Evolutionary conservation across 2,329 filamentous ascomycete species (phyloP).

Genomic region (Exophiala alcalophila): DNA sequence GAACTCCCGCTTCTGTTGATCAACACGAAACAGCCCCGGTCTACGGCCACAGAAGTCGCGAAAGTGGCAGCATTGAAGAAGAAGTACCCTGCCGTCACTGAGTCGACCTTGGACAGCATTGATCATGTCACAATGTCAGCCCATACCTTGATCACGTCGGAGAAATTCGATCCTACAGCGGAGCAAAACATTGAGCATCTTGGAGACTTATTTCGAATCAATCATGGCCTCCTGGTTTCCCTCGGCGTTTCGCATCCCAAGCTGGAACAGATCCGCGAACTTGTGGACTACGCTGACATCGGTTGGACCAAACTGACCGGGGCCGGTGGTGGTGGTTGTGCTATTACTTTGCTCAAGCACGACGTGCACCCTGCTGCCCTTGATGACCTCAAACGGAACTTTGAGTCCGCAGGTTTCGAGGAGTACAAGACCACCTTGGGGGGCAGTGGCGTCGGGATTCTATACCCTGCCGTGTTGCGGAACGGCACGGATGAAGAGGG

Average conservation of each 20-base stretch:
- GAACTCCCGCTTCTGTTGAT: slow-evolving; percentile 86
- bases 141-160: slow-evolving; percentile 53
- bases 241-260: slow-evolving; percentile 93
- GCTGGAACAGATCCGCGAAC: slow-evolving; percentile 83
- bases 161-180: slow-evolving; percentile 65
- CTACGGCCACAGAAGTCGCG: slow-evolving; percentile 77
- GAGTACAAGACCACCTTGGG: slow-evolving; percentile 88
- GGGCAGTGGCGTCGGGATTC: slow-evolving; percentile 87
- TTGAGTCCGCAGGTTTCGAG: slow-evolving; percentile 70
- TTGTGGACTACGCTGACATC: slow-evolving; percentile 83
- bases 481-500: slow-evolving; percentile 79
- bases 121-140: slow-evolving; percentile 61
- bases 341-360: slow-evolving; percentile 82
- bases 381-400: slow-evolving; percentile 60
- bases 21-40: slow-evolving; percentile 83
- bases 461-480: slow-evolving; percentile 87
- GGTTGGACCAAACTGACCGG: slow-evolving; percentile 98
- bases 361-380: slow-evolving; percentile 58
- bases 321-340: slow-evolving; percentile 91
- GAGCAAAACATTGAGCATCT: slow-evolving; percentile 66
- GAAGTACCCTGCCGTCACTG: slow-evolving; percentile 72
- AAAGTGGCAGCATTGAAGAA: slow-evolving; percentile 75
- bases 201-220: slow-evolving; percentile 86
- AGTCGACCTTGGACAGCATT: slow-evolving; percentile 79
- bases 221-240: slow-evolving; percentile 87